phyloP scores from a whole-genome alignment of 768 basidiomycete species.

The Daedaleopsis nitida region DNA sequence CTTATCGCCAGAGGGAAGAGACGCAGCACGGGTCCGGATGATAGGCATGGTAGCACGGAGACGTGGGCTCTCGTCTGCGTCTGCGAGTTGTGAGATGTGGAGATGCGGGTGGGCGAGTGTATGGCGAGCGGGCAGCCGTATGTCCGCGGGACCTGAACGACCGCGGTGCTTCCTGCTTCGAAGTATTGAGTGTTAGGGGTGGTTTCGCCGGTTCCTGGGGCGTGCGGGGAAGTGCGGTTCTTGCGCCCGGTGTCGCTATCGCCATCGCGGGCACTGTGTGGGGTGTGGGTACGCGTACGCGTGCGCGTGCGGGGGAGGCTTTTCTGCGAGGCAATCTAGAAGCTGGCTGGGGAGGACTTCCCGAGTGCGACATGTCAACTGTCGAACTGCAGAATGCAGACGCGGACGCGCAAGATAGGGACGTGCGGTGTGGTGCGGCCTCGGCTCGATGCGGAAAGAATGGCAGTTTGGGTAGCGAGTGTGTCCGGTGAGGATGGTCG shows the following conservation, averaged over 20 bases:
- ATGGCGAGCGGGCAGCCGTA: too few relatives aligned
- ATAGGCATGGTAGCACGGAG: too few relatives aligned
- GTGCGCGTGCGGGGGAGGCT: not conserved
- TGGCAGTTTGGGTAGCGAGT: not conserved
- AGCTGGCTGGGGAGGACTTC: not conserved
- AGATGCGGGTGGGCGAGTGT: too few relatives aligned
- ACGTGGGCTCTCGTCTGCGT: too few relatives aligned
- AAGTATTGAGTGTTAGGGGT: not conserved
- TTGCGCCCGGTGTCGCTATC: too few relatives aligned
- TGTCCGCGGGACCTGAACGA: too few relatives aligned
- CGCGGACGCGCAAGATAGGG: not conserved
- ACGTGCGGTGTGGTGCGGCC: too few relatives aligned
- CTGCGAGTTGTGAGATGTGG: too few relatives aligned
- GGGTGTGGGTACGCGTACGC: not conserved
- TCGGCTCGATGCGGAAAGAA: not conserved
- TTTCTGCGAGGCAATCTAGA: not conserved
- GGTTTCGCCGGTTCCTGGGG: not conserved
- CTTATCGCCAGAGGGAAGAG: not conserved
- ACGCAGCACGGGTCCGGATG: too few relatives aligned
- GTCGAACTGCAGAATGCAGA: not conserved
- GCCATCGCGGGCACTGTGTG: too few relatives aligned
- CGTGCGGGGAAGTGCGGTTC: too few relatives aligned
- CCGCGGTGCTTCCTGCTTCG: too few relatives aligned
- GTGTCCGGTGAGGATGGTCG: not conserved
- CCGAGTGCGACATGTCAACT: not conserved